phyloP scores from a whole-genome alignment of 2,329 filamentous ascomycete genomes.

The Neurospora sp. region DNA sequence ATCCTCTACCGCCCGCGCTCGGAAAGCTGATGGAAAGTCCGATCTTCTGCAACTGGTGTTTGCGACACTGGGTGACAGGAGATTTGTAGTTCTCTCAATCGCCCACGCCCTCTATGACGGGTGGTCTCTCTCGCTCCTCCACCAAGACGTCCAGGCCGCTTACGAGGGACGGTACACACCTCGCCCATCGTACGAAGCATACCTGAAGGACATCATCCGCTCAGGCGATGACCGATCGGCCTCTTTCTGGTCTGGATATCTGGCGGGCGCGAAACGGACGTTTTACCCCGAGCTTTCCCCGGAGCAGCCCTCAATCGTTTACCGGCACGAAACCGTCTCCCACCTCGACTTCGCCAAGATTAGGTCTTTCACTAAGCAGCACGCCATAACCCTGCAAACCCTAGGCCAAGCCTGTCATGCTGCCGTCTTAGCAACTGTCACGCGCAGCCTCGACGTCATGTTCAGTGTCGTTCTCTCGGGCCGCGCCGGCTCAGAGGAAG shows the following conservation, averaged over 20 bases:
- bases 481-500: slow-evolving; percentile 57
- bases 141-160: slow-evolving; percentile 56
- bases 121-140: slow-evolving; percentile 67
- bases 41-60: slow-evolving; percentile 41
- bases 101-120: slow-evolving; percentile 87
- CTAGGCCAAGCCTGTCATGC: slow-evolving; percentile 71
- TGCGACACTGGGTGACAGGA: slow-evolving; percentile 22
- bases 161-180: slow-evolving; percentile 38
- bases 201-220: slow-evolving; percentile 43
- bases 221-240: slow-evolving; percentile 31
- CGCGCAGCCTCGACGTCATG: slow-evolving; percentile 58
- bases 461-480: slow-evolving; percentile 82
- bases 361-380: slow-evolving; percentile 51
- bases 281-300: slow-evolving; percentile 8
- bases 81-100: slow-evolving; percentile 56
- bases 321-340: slow-evolving; percentile 38
- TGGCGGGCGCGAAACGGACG: slow-evolving; percentile 39
- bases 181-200: slow-evolving; percentile 39
- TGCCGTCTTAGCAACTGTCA: slow-evolving; percentile 53
- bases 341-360: slow-evolving; percentile 30
- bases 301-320: slow-evolving; percentile 1
- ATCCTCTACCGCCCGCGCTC: slow-evolving; percentile 28
- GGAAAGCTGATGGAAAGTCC: slow-evolving; percentile 23
- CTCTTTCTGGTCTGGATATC: slow-evolving; percentile 61
- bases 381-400: slow-evolving; percentile 64